These are phyloP conservation scores for Tetrastigma voinierianum DNA, from an alignment of 164 flowering plant species.

Conservation along the genomic window DNA sequence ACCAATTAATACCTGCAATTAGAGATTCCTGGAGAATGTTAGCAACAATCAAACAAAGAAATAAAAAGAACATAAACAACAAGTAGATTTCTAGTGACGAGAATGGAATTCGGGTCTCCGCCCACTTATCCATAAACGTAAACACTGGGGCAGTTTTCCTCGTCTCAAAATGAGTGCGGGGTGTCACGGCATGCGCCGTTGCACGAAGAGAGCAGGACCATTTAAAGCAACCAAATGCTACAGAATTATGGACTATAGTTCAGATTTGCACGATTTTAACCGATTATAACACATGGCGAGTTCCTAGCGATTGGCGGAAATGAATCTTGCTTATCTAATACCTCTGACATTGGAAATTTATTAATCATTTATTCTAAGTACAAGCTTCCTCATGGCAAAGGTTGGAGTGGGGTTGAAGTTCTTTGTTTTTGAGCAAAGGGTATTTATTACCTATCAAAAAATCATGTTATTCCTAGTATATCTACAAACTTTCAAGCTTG, in stretches of 20 bases:
- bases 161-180: constrained; percentile 91
- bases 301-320: neutral
- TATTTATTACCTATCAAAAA: too few relatives aligned
- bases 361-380: neutral
- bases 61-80: neutral
- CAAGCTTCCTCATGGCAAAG: too few relatives aligned
- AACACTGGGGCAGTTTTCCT: constrained; percentile 97
- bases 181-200: constrained; percentile 87
- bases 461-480: too few relatives aligned
- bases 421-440: too few relatives aligned
- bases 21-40: neutral
- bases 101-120: constrained; percentile 58
- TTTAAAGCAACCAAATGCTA: neutral
- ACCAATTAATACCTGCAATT: constrained; percentile 79
- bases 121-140: constrained; percentile 99
- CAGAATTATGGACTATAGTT: too few relatives aligned
- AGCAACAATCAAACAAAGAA: constrained; percentile 8
- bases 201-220: constrained; percentile 44
- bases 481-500: neutral
- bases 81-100: constrained; percentile 16
- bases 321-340: neutral
- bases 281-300: neutral
- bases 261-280: neutral
- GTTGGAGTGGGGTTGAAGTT: too few relatives aligned
- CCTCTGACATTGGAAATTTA: neutral